Evolutionary conservation across 139 green algal genomes (phyloP), one percentile per base, ranked within the genome.

Genomic region (Closterium sp.): DNA sequence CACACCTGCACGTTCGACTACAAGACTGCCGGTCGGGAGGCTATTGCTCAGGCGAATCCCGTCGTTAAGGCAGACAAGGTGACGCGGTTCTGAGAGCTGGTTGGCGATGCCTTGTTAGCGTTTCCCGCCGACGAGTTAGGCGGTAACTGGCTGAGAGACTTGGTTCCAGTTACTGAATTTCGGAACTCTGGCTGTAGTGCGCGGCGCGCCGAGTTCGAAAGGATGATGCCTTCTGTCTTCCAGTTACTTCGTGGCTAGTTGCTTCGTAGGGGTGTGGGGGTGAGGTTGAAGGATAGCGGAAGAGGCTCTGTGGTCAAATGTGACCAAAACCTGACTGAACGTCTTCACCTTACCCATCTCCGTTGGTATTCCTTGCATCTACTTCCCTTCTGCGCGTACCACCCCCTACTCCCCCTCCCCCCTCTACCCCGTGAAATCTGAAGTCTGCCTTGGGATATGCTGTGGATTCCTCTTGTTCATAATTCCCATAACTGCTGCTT

Each of bases 1-100:
- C 97, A 98, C 91, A 35, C 94, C 32, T 98, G 97, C 93, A 90
- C 90, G 4, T 98, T 97, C 88, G 97, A 98, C 88, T 98, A 98
- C 95, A 98, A 97, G 90, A 84, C 89, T 16, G 85, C 91, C 21
- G 93, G 94, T 25, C 89, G 94, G 21, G 94, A 96, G 87, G 94
- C 91, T 28, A 93, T 96, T 19, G 92, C 94, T n/a, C 96, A 96
- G 90, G 94, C 94, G 9, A 96, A 96, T 94, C 94, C 94, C 1
- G 93, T 88, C n/a, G 94, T 96, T 1, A 89, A 96, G 90, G 92
- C 93, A 34, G 88, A 35, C 33, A 95, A 95, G 86, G 86, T 95
- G 81, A 86, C 30, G 4, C 81, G 81, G n/a, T 86, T 86, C 25
- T 86, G 81, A 86, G 30, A 32, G 21, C 28, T 86, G 43, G 43